These are phyloP conservation scores for Phytophthora hybrid DNA, from an alignment of 352 stramenopile species.

Conservation along the genomic window DNA sequence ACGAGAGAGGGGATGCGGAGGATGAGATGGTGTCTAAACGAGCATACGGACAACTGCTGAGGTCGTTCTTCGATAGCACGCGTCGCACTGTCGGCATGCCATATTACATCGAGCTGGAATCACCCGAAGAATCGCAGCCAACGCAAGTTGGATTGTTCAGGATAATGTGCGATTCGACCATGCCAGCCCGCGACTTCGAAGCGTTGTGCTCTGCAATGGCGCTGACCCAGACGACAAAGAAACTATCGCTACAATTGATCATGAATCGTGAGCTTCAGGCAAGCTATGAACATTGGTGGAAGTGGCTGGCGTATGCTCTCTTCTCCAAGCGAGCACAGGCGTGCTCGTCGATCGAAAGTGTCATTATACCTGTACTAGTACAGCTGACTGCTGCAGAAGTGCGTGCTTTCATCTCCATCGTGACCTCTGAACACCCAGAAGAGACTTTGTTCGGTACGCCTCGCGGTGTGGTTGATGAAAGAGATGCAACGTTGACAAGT, in stretches of 20 bases:
- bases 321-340: neutral
- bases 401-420: neutral
- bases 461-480: neutral
- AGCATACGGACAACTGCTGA: too few species aligned
- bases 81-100: too few species aligned
- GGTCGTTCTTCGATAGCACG: too few species aligned
- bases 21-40: too few species aligned
- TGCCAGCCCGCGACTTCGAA: too few species aligned
- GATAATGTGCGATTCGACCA: too few species aligned
- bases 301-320: neutral
- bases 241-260: neutral
- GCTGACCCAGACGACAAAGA: too few species aligned
- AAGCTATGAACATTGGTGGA: neutral
- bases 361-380: neutral
- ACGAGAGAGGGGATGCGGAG: too few species aligned
- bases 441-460: neutral
- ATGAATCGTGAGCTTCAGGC: neutral
- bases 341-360: neutral
- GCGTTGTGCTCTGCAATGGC: too few species aligned
- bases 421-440: neutral
- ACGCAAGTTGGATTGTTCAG: too few species aligned
- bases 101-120: too few species aligned
- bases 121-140: too few species aligned
- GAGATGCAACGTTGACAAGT: neutral
- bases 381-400: neutral